A percentile compares a stretch with the other conserved stretches of the same genome.
phyloP scores from a whole-genome alignment of 129 eudicot genomes.

The Glebionis coronaria region DNA sequence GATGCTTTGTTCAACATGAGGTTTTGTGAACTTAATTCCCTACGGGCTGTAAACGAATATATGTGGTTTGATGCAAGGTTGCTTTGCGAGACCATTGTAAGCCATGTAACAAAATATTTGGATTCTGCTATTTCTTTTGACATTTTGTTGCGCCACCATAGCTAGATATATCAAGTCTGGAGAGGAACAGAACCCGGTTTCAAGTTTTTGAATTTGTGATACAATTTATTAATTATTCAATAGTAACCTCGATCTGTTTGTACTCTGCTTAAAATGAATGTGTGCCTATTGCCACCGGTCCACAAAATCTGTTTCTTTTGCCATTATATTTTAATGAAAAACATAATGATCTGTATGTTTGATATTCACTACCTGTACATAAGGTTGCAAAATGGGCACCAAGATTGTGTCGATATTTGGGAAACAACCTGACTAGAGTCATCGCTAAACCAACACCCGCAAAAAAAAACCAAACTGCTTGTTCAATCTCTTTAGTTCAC shows the following conservation, averaged over 20 bases:
- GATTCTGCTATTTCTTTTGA: not conserved
- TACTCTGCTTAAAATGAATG: not conserved
- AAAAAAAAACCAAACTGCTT: no score
- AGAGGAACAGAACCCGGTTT: no score
- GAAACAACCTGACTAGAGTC: no score
- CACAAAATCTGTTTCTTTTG: not conserved
- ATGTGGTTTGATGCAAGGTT: not conserved
- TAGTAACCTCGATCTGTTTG: not conserved
- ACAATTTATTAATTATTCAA: not conserved
- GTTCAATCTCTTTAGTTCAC: no score
- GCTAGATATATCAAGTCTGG: no score
- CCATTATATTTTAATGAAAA: not conserved
- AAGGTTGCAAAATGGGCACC: no score
- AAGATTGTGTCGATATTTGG: no score
- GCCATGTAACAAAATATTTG: not conserved
- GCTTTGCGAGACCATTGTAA: not conserved
- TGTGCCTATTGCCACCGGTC: not conserved
- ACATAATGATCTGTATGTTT: no score
- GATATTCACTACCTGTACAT: no score
- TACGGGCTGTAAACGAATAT: constrained; percentile 16
- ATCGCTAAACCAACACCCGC: no score
- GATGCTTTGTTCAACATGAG: not conserved
- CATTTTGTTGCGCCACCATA: no score
- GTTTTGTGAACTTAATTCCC: constrained; percentile 10
- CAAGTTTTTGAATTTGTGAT: no score